Conservation (phyloP, 495 filamentous ascomycete species). For the Penicillium pulvis region DNA sequence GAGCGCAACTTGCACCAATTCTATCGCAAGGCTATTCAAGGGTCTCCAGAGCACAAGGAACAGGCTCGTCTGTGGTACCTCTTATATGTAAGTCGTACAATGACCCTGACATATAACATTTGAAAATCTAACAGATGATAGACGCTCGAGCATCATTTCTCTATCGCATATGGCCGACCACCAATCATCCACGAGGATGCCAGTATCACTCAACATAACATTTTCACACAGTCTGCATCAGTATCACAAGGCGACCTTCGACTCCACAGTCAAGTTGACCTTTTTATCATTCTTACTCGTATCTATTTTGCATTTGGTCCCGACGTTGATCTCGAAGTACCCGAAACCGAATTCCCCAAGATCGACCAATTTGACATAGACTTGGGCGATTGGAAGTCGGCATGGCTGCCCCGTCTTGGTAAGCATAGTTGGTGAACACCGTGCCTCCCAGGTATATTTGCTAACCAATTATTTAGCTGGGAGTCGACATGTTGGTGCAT, state of each 20-base stretch:
- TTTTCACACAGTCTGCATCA: slow-evolving; percentile 46
- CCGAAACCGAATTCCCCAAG: slow-evolving; percentile 45
- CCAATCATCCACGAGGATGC: slow-evolving; percentile 58
- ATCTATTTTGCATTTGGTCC: slow-evolving; percentile 61
- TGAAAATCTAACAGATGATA: slow-evolving; percentile 25
- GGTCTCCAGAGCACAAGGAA: slow-evolving; percentile 47
- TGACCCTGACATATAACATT: background rate
- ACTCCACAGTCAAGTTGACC: slow-evolving; percentile 57
- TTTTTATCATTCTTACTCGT: slow-evolving; percentile 59
- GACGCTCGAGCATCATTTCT: slow-evolving; percentile 58
- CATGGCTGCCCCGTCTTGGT: slow-evolving; percentile 54
- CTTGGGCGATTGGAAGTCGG: slow-evolving; percentile 47
- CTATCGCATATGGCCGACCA: slow-evolving; percentile 55
- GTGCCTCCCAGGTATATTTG: slow-evolving; percentile 2
- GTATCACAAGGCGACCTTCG: slow-evolving; percentile 54
- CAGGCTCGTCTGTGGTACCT: slow-evolving; percentile 55
- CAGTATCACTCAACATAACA: slow-evolving; percentile 53
- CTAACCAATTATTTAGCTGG: slow-evolving; percentile 34
- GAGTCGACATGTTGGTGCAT: slow-evolving; percentile 54
- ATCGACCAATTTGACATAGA: slow-evolving; percentile 49
- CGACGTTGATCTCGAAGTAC: slow-evolving; percentile 55
- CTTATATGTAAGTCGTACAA: slow-evolving; percentile 46
- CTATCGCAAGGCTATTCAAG: slow-evolving; percentile 51
- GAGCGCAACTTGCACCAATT: slow-evolving; percentile 54
- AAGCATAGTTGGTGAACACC: slow-evolving; percentile 14